These are phyloP conservation scores for Xylaria arbuscula DNA, from an alignment of 2,329 filamentous ascomycete genomes.

Conservation along the genomic window DNA sequence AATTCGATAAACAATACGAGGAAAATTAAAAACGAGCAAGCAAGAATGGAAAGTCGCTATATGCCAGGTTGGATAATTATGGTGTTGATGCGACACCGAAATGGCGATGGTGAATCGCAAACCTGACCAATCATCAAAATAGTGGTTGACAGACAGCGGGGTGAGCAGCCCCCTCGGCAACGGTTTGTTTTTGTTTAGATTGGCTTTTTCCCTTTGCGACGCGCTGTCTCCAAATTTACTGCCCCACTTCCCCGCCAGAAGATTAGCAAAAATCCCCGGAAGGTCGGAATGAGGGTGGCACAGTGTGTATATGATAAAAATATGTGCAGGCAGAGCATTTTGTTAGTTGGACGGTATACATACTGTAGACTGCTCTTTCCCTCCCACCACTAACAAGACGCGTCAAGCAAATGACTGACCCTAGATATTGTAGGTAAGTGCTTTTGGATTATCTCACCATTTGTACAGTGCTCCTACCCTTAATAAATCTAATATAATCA, in stretches of 20 bases:
- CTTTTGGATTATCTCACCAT: neutral
- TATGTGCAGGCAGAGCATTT: neutral
- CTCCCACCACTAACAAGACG: neutral
- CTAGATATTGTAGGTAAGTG: neutral
- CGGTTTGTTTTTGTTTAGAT: constrained; percentile 52
- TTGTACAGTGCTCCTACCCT: neutral
- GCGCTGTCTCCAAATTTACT: constrained; percentile 27
- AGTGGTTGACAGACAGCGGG: neutral
- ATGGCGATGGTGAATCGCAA: neutral
- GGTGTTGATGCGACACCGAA: constrained; percentile 21
- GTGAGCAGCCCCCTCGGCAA: constrained; percentile 42
- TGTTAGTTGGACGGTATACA: neutral
- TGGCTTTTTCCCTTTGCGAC: constrained; percentile 34
- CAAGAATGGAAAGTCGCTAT: constrained; percentile 11
- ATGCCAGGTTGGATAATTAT: neutral
- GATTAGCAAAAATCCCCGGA: neutral
- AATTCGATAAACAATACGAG: constrained; percentile 14
- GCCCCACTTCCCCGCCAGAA: constrained; percentile 34
- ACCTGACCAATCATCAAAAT: constrained; percentile 2
- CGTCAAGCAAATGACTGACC: constrained; percentile 11
- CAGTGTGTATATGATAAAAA: neutral
- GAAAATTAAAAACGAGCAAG: neutral
- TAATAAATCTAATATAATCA: no score
- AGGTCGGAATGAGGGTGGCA: neutral
- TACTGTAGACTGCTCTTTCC: neutral